Percentiles rank a stretch among this genome's conserved stretches.
Evolutionary conservation across 176 grass and related monocot genomes (phyloP).

Genomic region (Zea luxurians): DNA sequence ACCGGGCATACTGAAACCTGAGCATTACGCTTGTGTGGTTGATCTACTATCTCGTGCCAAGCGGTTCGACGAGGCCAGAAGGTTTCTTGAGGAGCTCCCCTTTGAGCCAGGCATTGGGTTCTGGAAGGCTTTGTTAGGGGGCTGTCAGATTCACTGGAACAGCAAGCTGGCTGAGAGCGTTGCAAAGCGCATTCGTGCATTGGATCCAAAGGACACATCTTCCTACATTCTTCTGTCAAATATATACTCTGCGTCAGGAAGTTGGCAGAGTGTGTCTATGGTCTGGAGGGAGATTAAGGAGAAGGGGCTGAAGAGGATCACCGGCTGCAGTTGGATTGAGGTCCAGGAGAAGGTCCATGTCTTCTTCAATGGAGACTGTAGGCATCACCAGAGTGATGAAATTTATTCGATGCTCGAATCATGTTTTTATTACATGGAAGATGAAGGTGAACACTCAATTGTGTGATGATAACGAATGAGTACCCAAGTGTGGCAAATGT

Average conservation of each 20-base stretch:
- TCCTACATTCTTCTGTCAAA: slow-evolving; percentile 84
- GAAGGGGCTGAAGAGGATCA: slow-evolving; percentile 80
- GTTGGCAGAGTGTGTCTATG: slow-evolving; percentile 60
- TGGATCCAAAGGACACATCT: slow-evolving; percentile 68
- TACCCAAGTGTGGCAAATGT: not conserved
- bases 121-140: slow-evolving; percentile 77
- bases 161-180: slow-evolving; percentile 49
- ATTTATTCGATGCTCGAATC: slow-evolving; percentile 65
- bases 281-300: slow-evolving; percentile 80
- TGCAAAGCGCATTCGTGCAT: slow-evolving; percentile 38
- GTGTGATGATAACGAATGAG: not conserved
- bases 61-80: slow-evolving; percentile 55
- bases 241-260: slow-evolving; percentile 68
- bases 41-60: slow-evolving; percentile 68
- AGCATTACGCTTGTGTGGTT: slow-evolving; percentile 82
- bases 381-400: slow-evolving; percentile 60
- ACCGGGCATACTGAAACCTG: slow-evolving; percentile 46
- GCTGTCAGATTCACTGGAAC: slow-evolving; percentile 65
- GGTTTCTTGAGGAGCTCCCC: slow-evolving; percentile 70
- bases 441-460: not conserved
- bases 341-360: slow-evolving; percentile 69
- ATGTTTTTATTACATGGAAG: slow-evolving; percentile 36
- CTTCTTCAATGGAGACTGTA: slow-evolving; percentile 69
- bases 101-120: slow-evolving; percentile 78
- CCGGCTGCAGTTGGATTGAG: slow-evolving; percentile 93